phyloP scores from a whole-genome alignment of 73 alveolate species.

The Paramecium sexaurelia region DNA sequence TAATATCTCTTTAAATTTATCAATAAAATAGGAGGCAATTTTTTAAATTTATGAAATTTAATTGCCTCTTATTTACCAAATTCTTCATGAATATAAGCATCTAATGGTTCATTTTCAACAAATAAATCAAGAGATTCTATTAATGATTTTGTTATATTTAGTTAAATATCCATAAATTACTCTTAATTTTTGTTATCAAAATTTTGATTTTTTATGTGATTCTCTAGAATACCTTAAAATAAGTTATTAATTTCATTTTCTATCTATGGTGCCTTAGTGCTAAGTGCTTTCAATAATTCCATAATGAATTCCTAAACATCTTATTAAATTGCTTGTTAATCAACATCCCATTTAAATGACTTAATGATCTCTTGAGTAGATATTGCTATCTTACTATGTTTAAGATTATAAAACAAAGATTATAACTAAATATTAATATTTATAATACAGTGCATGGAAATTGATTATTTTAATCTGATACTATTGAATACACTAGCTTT shows the following conservation, averaged over 20 bases:
- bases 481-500: background rate
- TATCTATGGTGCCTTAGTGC: background rate
- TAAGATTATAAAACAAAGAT: constrained; percentile 26
- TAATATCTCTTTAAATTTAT: constrained; percentile 10
- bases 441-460: constrained; percentile 10
- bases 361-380: background rate
- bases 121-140: background rate
- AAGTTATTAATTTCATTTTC: background rate
- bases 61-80: background rate
- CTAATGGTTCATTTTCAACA: background rate
- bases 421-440: background rate
- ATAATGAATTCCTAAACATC: constrained; percentile 35
- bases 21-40: constrained; percentile 12
- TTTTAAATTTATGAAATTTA: constrained; percentile 6
- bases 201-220: background rate
- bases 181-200: background rate
- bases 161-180: constrained; percentile 24
- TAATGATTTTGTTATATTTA: background rate
- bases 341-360: constrained; percentile 51
- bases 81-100: constrained; percentile 29
- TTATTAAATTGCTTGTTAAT: constrained; percentile 15
- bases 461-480: background rate
- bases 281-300: constrained; percentile 29
- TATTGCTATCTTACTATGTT: constrained; percentile 14
- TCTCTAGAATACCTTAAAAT: background rate